Base-by-base conservation (phyloP, 768 basidiomycete genomes). In the Kondoa malvinella region DNA sequence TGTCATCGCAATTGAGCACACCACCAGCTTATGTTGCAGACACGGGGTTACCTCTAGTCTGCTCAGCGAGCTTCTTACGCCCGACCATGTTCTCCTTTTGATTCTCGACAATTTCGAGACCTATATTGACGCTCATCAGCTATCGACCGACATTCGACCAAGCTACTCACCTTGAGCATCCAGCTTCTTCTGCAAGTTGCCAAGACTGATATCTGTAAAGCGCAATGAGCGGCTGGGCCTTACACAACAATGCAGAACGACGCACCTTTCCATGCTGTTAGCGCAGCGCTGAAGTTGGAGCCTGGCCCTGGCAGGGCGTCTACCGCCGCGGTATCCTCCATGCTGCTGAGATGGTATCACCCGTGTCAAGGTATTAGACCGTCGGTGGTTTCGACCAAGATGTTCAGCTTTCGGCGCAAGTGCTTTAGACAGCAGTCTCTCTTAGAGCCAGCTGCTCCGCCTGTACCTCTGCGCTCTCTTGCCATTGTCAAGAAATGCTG, bases 21-120 rank as follows among this genome's bases (percentile, higher is more conserved):
- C 57, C 57, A 8, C 21, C 60, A 27, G 12, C 16, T 29, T 27
- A 12, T 8, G 57, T 40, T 33, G 34, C 25, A n/a, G 26, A 66
- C 31, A 32, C 40, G 50, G 50, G 26, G 21, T 34, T n/a, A 88
- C 94, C 94, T 81, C 94, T 89, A 0, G 95, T 99, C 76, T 88
- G 87, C 79, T 97, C 95, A 0, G 94, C 89, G 26, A 99, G 81
- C 66, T 86, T 87, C 78, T 96, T 99, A 57, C 95, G 83, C 12
- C 92, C 92, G 1, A 99, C 81, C 58, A 96, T 82, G 71, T 88
- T 90, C 80, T 97, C 94, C 80, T 96, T 99, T 81, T 96, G 92
- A 78, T 92, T 92, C 81, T 97, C 92, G 26, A 99, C 92, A 16
- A 99, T 82, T 78, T 97, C 92, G 34, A 96, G 82, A 0, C 74